Conservation (phyloP, 805 yeast species). For the Candida coleopterorum region DNA sequence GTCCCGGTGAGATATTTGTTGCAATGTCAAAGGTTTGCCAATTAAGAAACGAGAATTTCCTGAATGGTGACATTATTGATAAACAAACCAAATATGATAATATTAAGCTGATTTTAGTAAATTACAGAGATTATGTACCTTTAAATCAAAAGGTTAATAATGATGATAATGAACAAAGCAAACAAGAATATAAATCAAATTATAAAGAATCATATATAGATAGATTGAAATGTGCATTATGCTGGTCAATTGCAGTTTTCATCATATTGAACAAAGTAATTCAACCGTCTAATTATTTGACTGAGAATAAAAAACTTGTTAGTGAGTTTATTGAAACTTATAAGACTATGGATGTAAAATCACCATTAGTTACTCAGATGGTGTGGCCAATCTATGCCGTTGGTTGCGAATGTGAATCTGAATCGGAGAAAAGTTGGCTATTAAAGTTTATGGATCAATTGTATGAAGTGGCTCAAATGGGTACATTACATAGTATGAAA, state of each 20-base stretch:
- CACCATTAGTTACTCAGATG: constrained; percentile 55
- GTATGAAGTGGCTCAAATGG: constrained; percentile 49
- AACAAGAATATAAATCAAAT: neutral
- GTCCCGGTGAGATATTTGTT: constrained; percentile 54
- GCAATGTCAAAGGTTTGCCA: constrained; percentile 43
- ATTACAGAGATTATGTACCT: constrained; percentile 45
- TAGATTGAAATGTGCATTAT: constrained; percentile 49
- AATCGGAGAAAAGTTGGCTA: constrained; percentile 25
- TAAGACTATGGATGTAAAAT: constrained; percentile 38
- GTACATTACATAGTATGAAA: constrained; percentile 42
- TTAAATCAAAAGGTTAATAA: constrained; percentile 11
- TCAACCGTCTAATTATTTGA: constrained; percentile 21
- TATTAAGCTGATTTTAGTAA: constrained; percentile 31
- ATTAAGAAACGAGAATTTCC: constrained; percentile 23
- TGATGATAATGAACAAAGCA: constrained; percentile 13
- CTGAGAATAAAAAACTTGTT: constrained; percentile 25
- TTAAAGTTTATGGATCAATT: constrained; percentile 35
- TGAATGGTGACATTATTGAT: neutral
- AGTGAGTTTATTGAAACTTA: constrained; percentile 47
- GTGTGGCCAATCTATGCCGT: constrained; percentile 58
- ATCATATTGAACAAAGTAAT: constrained; percentile 23
- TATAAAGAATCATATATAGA: constrained; percentile 22
- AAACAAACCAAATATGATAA: constrained; percentile 19
- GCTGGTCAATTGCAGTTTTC: constrained; percentile 47
- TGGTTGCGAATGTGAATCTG: constrained; percentile 39